These are phyloP conservation scores for Somion occarium DNA, from an alignment of 1,284 basidiomycete species.

Conservation along the genomic window DNA sequence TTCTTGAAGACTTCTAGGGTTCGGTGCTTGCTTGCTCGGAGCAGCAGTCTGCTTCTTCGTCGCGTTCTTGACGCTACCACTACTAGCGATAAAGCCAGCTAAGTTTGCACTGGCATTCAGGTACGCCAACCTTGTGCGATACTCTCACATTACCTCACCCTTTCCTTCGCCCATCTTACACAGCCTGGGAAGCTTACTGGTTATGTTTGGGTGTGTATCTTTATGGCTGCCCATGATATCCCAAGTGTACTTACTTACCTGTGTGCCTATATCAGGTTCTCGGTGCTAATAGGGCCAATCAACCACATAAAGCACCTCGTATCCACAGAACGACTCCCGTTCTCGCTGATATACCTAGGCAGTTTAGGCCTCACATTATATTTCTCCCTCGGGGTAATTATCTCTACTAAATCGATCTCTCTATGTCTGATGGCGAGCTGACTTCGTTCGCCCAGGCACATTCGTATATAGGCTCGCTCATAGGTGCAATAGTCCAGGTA, in stretches of 20 bases:
- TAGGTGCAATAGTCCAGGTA: slow-evolving; percentile 77
- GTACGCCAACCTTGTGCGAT: slow-evolving; percentile 28
- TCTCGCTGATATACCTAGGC: slow-evolving; percentile 79
- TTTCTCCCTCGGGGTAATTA: slow-evolving; percentile 79
- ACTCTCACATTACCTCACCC: neutral
- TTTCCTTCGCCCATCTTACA: neutral
- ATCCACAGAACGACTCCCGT: slow-evolving; percentile 82
- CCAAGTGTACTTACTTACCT: neutral
- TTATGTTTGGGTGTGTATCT: slow-evolving; percentile 76
- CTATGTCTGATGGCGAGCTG: neutral
- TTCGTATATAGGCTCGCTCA: slow-evolving; percentile 80
- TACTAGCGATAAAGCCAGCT: slow-evolving; percentile 77
- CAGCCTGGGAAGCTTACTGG: slow-evolving; percentile 77
- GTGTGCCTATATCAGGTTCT: slow-evolving; percentile 49
- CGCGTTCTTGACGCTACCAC: slow-evolving; percentile 86
- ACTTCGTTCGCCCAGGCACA: slow-evolving; percentile 44
- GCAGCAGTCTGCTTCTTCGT: slow-evolving; percentile 95
- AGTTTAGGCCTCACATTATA: slow-evolving; percentile 84
- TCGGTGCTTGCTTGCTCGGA: slow-evolving; percentile 85
- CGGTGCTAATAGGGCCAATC: slow-evolving; percentile 79
- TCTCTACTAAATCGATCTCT: neutral
- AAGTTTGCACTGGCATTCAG: slow-evolving; percentile 92
- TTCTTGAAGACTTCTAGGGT: slow-evolving; percentile 76
- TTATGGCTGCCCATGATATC: neutral
- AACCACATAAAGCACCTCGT: slow-evolving; percentile 89